Evolutionary conservation across 495 filamentous ascomycete genomes (phyloP).

Genomic region (Xylaria telfairii): DNA sequence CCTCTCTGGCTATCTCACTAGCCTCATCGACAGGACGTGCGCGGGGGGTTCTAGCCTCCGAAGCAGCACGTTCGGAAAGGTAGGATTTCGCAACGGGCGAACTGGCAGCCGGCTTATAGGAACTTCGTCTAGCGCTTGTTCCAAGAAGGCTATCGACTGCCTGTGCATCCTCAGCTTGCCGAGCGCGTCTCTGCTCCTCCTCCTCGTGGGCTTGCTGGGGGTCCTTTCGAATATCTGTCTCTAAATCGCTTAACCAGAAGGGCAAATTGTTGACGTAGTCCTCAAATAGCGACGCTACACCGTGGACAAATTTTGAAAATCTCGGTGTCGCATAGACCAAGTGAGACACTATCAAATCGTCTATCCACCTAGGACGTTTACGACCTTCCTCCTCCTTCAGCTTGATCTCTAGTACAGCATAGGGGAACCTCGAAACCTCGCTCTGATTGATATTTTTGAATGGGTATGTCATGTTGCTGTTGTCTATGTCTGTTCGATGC

Average conservation of each 20-base stretch:
- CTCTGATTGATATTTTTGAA: slow-evolving; percentile 85
- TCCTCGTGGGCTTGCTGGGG: slow-evolving; percentile 89
- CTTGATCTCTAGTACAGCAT: slow-evolving; percentile 92
- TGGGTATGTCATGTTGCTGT: slow-evolving; percentile 79
- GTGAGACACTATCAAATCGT: slow-evolving; percentile 89
- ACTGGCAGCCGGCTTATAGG: slow-evolving; percentile 62
- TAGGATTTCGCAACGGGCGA: slow-evolving; percentile 66
- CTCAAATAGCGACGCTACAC: slow-evolving; percentile 88
- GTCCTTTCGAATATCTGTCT: slow-evolving; percentile 91
- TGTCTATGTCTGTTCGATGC: slow-evolving; percentile 92
- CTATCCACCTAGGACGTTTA: slow-evolving; percentile 82
- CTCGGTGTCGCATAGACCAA: slow-evolving; percentile 86
- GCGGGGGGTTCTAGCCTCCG: slow-evolving; percentile 37
- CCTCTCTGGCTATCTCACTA: slow-evolving; percentile 31
- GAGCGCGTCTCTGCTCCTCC: slow-evolving; percentile 80
- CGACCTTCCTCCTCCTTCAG: slow-evolving; percentile 69
- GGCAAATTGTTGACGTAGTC: slow-evolving; percentile 95
- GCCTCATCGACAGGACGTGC: slow-evolving; percentile 28
- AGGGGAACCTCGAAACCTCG: slow-evolving; percentile 91
- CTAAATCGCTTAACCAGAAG: slow-evolving; percentile 91
- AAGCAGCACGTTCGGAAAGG: slow-evolving; percentile 53
- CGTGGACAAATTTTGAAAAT: slow-evolving; percentile 97
- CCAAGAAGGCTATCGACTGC: slow-evolving; percentile 85
- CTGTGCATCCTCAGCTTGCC: slow-evolving; percentile 82
- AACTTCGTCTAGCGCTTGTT: slow-evolving; percentile 44